Evolutionary conservation across 2,329 filamentous ascomycete genomes (phyloP).

Genomic region (Apiospora arundinis): DNA sequence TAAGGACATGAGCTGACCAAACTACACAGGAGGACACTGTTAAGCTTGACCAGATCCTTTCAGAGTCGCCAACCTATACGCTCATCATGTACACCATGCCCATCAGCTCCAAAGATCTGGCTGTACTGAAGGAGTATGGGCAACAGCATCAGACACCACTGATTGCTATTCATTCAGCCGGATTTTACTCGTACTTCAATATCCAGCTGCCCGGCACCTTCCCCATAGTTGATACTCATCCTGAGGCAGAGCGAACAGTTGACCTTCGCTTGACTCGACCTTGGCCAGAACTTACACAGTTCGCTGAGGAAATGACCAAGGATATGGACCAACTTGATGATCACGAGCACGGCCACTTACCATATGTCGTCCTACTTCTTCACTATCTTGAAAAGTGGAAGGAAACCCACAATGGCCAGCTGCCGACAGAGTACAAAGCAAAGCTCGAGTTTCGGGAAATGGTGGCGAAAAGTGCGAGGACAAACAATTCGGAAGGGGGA

Average conservation of each 20-base stretch:
- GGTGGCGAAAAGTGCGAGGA: slow-evolving; percentile 72
- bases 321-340: slow-evolving; percentile 73
- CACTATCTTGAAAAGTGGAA: slow-evolving; percentile 87
- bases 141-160: slow-evolving; percentile 70
- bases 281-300: slow-evolving; percentile 80
- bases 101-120: slow-evolving; percentile 50
- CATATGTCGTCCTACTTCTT: slow-evolving; percentile 82
- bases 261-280: slow-evolving; percentile 85
- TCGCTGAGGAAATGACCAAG: slow-evolving; percentile 69
- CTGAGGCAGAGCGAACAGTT: slow-evolving; percentile 81
- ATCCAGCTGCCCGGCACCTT: slow-evolving; percentile 79
- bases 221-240: slow-evolving; percentile 94
- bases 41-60: slow-evolving; percentile 50
- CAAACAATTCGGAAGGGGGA: slow-evolving; percentile 78
- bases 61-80: slow-evolving; percentile 52
- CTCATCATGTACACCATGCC: slow-evolving; percentile 63
- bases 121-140: slow-evolving; percentile 54
- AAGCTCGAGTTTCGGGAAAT: slow-evolving; percentile 82
- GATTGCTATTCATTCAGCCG: slow-evolving; percentile 84
- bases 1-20: slow-evolving; percentile 13
- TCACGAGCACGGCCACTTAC: slow-evolving; percentile 90
- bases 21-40: slow-evolving; percentile 36
- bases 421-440: slow-evolving; percentile 79
- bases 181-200: slow-evolving; percentile 92
- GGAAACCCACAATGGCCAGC: slow-evolving; percentile 67